phyloP scores from a whole-genome alignment of 805 yeast species.

The Saturnispora sanitii region DNA sequence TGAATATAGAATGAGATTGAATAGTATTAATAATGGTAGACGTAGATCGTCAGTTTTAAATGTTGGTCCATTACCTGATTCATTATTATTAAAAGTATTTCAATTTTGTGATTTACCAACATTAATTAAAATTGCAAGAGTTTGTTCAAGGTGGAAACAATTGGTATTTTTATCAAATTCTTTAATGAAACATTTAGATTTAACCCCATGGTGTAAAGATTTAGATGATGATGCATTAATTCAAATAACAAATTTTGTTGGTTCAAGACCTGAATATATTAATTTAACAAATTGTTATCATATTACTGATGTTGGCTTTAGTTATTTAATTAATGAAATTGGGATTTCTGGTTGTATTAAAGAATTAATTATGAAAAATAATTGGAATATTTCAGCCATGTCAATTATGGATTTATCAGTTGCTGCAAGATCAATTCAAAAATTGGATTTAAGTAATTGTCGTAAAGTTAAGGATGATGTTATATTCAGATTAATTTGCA shows the following conservation, averaged over 20 bases:
- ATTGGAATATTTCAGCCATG: slow-evolving; percentile 74
- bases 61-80: slow-evolving; percentile 53
- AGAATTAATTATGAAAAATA: slow-evolving; percentile 50
- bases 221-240: slow-evolving; percentile 49
- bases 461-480: slow-evolving; percentile 66
- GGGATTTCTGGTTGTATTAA: slow-evolving; percentile 55
- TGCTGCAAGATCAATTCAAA: slow-evolving; percentile 49
- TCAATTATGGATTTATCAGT: slow-evolving; percentile 71
- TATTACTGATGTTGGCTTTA: slow-evolving; percentile 66
- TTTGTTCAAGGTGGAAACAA: slow-evolving; percentile 62
- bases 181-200: slow-evolving; percentile 42
- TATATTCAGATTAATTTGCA: slow-evolving; percentile 57
- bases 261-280: slow-evolving; percentile 51
- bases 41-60: slow-evolving; percentile 50
- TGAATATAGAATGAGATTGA: slow-evolving; percentile 42
- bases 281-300: slow-evolving; percentile 69
- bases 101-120: slow-evolving; percentile 43
- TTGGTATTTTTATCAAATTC: slow-evolving; percentile 47
- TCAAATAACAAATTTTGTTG: slow-evolving; percentile 58
- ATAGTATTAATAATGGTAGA: slow-evolving; percentile 32
- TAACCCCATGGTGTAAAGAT: slow-evolving; percentile 52
- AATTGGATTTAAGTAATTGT: slow-evolving; percentile 62
- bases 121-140: slow-evolving; percentile 48
- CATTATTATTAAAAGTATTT: slow-evolving; percentile 44
- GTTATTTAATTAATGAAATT: slow-evolving; percentile 58